Evolutionary conservation across 306 rosid species (phyloP).

Genomic region (Cicer chorassanicum): DNA sequence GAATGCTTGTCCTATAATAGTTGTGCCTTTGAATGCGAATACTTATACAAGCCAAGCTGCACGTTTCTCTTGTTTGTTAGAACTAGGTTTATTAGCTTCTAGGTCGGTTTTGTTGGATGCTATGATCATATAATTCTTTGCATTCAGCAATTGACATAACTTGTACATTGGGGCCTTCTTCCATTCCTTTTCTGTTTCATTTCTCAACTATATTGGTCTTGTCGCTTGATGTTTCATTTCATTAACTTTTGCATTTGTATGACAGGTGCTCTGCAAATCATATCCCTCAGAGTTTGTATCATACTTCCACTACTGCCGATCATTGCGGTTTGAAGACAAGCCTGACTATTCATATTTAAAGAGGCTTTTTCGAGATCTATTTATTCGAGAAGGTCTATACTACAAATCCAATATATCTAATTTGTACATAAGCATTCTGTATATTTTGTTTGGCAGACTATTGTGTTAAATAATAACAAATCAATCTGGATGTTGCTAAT

Average conservation of each 20-base stretch:
- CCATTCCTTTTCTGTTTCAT: constrained; percentile 12
- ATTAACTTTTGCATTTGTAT: constrained; percentile 46
- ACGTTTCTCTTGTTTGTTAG: constrained; percentile 4
- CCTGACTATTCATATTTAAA: constrained; percentile 97
- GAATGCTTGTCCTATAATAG: no score
- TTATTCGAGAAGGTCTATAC: constrained; percentile 84
- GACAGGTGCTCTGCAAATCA: constrained; percentile 89
- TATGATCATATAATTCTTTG: constrained; percentile 9
- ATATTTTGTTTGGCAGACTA: constrained; percentile 36
- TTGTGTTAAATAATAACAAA: constrained; percentile 12
- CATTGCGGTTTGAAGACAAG: constrained; percentile 96
- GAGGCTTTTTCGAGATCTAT: constrained; percentile 94
- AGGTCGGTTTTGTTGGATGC: neutral
- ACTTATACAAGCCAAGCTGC: neutral
- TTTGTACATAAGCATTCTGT: constrained; percentile 9
- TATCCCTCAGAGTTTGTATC: constrained; percentile 93
- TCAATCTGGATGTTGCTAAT: constrained; percentile 45
- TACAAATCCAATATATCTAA: neutral
- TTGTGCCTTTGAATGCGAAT: no score
- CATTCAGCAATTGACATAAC: constrained; percentile 25
- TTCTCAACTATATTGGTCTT: constrained; percentile 29
- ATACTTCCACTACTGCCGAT: constrained; percentile 91
- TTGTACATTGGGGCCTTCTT: constrained; percentile 9
- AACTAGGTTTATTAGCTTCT: constrained; percentile 25
- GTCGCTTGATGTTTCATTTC: constrained; percentile 29